Evolutionary conservation across 1,284 basidiomycete species (phyloP).

Genomic region (Marasmius fiardii): DNA sequence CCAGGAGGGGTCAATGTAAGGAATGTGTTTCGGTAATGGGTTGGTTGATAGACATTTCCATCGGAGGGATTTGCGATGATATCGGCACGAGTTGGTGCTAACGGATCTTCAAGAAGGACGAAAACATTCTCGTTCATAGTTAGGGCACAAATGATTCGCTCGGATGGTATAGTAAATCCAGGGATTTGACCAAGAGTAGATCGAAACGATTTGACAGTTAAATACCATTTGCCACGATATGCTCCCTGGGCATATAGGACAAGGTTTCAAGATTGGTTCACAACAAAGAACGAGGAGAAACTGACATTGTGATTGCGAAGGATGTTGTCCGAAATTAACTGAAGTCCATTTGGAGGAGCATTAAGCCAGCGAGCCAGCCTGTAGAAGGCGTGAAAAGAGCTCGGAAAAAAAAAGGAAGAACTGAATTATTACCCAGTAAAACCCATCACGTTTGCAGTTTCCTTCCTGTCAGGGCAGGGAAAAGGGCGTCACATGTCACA

Average conservation of each 20-base stretch:
- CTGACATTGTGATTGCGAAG: conserved; percentile 65
- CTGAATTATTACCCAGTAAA: conserved; percentile 51
- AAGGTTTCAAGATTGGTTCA: conserved; percentile 19
- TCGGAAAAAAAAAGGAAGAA: too few species aligned
- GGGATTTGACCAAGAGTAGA: conserved; percentile 57
- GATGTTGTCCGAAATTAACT: conserved; percentile 67
- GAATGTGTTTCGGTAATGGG: conserved; percentile 72
- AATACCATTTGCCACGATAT: conserved; percentile 58
- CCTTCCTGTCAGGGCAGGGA: too few species aligned
- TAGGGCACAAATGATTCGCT: conserved; percentile 67
- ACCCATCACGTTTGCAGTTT: conserved; percentile 46
- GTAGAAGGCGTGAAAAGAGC: conserved; percentile 14
- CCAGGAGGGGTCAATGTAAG: conserved; percentile 68
- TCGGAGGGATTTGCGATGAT: conserved; percentile 42
- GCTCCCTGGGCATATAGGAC: conserved; percentile 41
- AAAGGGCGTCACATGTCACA: too few species aligned
- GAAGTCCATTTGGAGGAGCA: conserved; percentile 65
- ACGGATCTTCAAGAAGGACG: conserved; percentile 70
- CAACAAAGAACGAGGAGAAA: conserved; percentile 13
- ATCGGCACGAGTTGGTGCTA: conserved; percentile 62
- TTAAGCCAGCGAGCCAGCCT: conserved; percentile 79
- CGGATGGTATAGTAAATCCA: conserved; percentile 46
- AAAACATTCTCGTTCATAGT: conserved; percentile 78
- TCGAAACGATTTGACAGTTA: conserved; percentile 69
- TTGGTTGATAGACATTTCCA: conserved; percentile 41